A percentile compares a stretch with the other conserved stretches of the same genome.
Evolutionary conservation across 148 eudicot genomes (phyloP).

Genomic region (Rhododendron simsii): DNA sequence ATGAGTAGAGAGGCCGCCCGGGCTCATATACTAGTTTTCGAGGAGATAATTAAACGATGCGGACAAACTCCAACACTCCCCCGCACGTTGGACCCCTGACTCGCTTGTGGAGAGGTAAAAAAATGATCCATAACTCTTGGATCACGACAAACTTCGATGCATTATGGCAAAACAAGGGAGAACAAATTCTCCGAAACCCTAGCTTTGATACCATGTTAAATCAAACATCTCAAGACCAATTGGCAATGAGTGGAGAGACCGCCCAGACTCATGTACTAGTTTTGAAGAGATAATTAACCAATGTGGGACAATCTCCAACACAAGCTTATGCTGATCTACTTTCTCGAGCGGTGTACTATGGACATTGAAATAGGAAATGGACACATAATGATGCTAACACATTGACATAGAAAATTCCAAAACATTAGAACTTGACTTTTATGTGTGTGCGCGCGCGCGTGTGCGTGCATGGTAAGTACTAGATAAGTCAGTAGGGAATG

Average conservation of each 20-base stretch:
- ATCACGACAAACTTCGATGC: background rate
- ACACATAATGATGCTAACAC: background rate
- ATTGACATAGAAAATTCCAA: background rate
- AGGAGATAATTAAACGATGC: background rate
- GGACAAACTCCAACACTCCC: background rate
- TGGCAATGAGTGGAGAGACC: background rate
- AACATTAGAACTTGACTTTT: background rate
- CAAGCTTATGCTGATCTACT: background rate
- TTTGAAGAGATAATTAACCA: background rate
- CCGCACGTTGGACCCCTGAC: background rate
- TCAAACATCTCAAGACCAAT: background rate
- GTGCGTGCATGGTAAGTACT: background rate
- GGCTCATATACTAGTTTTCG: background rate
- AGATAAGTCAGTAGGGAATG: background rate
- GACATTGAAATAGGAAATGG: background rate
- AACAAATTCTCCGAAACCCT: background rate
- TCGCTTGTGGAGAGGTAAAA: background rate
- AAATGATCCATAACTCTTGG: background rate
- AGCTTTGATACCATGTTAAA: too few species aligned
- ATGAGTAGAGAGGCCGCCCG: too few species aligned
- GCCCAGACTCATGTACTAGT: background rate
- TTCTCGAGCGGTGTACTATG: background rate
- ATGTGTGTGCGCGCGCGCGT: background rate
- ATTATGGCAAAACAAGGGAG: background rate
- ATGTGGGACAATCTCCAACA: background rate